A percentile compares a stretch with the other conserved stretches of the same genome.
Conservation (phyloP, 495 filamentous ascomycete species). For the Aspergillus ellipticus region DNA sequence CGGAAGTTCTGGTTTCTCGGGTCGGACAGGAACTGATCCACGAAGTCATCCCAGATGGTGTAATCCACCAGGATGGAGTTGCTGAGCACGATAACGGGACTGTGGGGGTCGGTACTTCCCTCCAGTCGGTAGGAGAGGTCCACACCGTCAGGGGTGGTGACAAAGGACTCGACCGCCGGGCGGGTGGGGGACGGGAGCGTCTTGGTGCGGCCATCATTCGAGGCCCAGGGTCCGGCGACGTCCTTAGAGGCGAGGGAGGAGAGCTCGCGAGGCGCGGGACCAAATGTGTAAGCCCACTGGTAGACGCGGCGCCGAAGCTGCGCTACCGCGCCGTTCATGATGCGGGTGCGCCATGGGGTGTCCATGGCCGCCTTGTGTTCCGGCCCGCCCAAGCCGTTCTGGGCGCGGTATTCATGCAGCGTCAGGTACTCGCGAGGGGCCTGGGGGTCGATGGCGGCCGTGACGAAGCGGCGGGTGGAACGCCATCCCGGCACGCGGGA, state of each 20-base stretch:
- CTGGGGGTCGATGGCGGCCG: slow-evolving; percentile 48
- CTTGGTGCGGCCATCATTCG: slow-evolving; percentile 50
- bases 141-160: slow-evolving; percentile 65
- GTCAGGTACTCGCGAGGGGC: slow-evolving; percentile 55
- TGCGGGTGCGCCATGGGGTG: slow-evolving; percentile 53
- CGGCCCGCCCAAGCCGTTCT: slow-evolving; percentile 59
- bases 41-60: slow-evolving; percentile 74
- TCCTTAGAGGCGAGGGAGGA: slow-evolving; percentile 36
- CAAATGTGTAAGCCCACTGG: slow-evolving; percentile 74
- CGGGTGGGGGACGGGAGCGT: slow-evolving; percentile 49
- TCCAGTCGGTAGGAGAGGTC: slow-evolving; percentile 69
- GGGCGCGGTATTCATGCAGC: slow-evolving; percentile 65
- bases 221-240: slow-evolving; percentile 42
- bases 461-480: slow-evolving; percentile 61
- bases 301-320: slow-evolving; percentile 55
- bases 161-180: slow-evolving; percentile 58
- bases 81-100: slow-evolving; percentile 66
- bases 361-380: slow-evolving; percentile 59
- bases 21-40: slow-evolving; percentile 56
- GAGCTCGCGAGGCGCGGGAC: slow-evolving; percentile 66
- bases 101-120: slow-evolving; percentile 59
- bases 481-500: slow-evolving; percentile 73
- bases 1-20: slow-evolving; percentile 59
- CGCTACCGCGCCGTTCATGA: slow-evolving; percentile 55
- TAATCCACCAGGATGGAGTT: slow-evolving; percentile 72